Evolutionary conservation across 441 rosid genomes (phyloP).

Genomic region (Mallotus japonicus): DNA sequence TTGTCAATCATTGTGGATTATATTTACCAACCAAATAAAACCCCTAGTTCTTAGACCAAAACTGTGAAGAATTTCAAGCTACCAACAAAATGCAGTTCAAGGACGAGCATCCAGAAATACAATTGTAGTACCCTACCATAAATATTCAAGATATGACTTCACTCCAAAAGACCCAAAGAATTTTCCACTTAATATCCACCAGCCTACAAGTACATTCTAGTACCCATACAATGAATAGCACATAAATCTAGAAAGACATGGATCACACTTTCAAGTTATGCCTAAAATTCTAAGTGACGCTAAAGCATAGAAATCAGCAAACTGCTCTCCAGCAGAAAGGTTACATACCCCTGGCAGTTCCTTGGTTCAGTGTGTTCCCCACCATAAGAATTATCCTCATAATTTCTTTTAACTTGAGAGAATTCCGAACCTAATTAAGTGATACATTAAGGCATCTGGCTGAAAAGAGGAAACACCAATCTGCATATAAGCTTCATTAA

Average conservation of each 20-base stretch:
- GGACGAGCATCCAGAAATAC: neutral
- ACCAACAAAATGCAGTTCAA: neutral
- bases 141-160: neutral
- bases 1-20: neutral
- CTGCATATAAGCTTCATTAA: slow-evolving; percentile 18
- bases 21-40: neutral
- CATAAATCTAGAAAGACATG: neutral
- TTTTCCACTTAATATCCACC: neutral
- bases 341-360: slow-evolving; percentile 92
- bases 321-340: neutral
- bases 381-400: slow-evolving; percentile 84
- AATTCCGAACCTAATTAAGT: slow-evolving; percentile 73
- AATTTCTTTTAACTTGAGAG: slow-evolving; percentile 80
- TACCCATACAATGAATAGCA: neutral
- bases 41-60: neutral
- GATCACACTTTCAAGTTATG: no score
- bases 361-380: slow-evolving; percentile 92
- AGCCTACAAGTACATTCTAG: neutral
- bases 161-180: neutral
- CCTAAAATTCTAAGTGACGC: neutral
- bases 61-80: neutral
- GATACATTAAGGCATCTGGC: slow-evolving; percentile 18
- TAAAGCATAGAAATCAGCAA: slow-evolving; percentile 13
- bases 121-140: neutral
- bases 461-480: slow-evolving; percentile 22